A percentile compares a stretch with the other conserved stretches of the same genome.
Evolutionary conservation across 2,329 filamentous ascomycete species (phyloP).

Genomic region (Colletotrichum lupini): DNA sequence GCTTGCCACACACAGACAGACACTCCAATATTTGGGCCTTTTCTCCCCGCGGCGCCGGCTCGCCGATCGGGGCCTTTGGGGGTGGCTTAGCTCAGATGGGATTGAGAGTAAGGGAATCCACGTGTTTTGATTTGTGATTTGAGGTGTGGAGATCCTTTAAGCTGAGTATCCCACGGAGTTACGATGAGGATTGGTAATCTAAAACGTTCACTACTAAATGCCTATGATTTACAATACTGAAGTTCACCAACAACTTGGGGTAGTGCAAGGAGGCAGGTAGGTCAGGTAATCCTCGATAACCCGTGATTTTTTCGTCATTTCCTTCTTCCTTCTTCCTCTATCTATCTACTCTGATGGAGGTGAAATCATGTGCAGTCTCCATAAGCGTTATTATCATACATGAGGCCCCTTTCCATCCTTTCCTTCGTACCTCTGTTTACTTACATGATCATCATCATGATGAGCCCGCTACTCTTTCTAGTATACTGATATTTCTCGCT

Average conservation of each 20-base stretch:
- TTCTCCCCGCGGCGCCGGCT: too few species aligned
- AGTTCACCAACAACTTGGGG: not conserved
- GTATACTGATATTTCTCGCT: not conserved
- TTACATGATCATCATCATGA: not conserved
- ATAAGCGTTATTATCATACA: slow-evolving; percentile 18
- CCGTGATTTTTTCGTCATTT: not conserved
- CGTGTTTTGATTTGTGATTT: not conserved
- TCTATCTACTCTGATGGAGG: slow-evolving; percentile 17
- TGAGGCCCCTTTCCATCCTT: not conserved
- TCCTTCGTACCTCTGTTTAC: not conserved
- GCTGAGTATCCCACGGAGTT: not conserved
- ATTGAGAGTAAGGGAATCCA: not conserved
- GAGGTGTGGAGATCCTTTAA: not conserved
- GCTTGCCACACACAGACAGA: not conserved
- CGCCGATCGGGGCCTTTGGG: not conserved
- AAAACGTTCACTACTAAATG: not conserved
- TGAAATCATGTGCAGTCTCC: slow-evolving; percentile 8
- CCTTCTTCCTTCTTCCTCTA: not conserved
- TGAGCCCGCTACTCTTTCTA: not conserved
- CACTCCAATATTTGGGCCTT: too few species aligned
- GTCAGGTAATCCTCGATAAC: too few species aligned
- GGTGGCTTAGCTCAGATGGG: not conserved
- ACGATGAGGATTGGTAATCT: not conserved
- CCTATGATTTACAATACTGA: not conserved
- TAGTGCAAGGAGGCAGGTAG: not conserved